These are phyloP conservation scores for Aspergillus tamarii DNA, from an alignment of 2,329 filamentous ascomycete genomes.

Conservation along the genomic window DNA sequence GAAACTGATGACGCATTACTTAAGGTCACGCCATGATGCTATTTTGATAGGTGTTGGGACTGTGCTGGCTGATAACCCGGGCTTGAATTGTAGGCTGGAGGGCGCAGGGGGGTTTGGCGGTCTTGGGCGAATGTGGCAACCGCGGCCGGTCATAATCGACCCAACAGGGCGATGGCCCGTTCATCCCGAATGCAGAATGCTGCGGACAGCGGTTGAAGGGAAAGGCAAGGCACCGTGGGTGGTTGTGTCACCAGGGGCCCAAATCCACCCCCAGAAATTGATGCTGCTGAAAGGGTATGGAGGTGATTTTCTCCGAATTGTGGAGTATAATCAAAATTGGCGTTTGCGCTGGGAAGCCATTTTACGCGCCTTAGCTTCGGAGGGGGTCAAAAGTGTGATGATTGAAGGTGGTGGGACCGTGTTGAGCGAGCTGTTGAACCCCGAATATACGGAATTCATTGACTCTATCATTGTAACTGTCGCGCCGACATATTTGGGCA, in stretches of 20 bases:
- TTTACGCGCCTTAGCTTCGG: slow-evolving; percentile 58
- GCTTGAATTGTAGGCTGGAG: slow-evolving; percentile 77
- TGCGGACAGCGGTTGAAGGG: slow-evolving; percentile 66
- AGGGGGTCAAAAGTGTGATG: slow-evolving; percentile 80
- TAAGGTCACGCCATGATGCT: slow-evolving; percentile 79
- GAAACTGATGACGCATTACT: slow-evolving; percentile 91
- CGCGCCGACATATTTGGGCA: slow-evolving; percentile 86
- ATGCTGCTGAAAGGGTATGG: slow-evolving; percentile 50
- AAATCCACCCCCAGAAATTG: slow-evolving; percentile 51
- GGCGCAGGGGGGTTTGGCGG: slow-evolving; percentile 62
- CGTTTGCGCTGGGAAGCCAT: slow-evolving; percentile 68
- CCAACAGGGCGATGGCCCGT: slow-evolving; percentile 75
- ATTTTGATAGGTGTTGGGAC: slow-evolving; percentile 87
- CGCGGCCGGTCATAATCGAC: slow-evolving; percentile 81
- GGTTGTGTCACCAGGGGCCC: slow-evolving; percentile 55
- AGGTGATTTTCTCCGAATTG: slow-evolving; percentile 49
- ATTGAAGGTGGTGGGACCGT: slow-evolving; percentile 84
- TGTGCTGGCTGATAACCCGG: slow-evolving; percentile 80
- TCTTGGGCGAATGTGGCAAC: slow-evolving; percentile 62
- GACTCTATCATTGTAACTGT: slow-evolving; percentile 84
- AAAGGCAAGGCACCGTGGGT: slow-evolving; percentile 75
- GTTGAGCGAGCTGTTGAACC: slow-evolving; percentile 77
- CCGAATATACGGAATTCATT: slow-evolving; percentile 63
- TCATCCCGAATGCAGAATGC: slow-evolving; percentile 62
- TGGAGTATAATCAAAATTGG: slow-evolving; percentile 43